Percentiles rank a stretch among this genome's conserved stretches.
phyloP scores from a whole-genome alignment of 139 green algal species.

The Ettlia oleoabundans region DNA sequence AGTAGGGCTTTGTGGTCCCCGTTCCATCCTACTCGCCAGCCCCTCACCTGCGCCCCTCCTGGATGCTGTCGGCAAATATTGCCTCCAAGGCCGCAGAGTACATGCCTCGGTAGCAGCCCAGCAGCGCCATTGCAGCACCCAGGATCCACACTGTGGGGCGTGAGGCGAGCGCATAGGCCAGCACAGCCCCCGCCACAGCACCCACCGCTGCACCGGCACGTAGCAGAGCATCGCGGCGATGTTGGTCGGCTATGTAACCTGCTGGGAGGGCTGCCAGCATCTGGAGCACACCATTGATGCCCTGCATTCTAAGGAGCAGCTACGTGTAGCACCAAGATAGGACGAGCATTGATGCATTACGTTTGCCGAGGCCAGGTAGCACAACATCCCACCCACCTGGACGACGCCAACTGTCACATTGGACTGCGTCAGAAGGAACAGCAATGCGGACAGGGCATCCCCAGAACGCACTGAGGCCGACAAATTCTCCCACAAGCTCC shows the following conservation, averaged over 20 bases:
- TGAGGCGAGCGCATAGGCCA: constrained; percentile 10
- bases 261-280: constrained; percentile 47
- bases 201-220: constrained; percentile 32
- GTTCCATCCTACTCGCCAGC: too few relatives aligned
- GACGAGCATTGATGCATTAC: too few relatives aligned
- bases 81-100: constrained; percentile 15
- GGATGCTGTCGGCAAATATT: constrained; percentile 50
- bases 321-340: too few relatives aligned
- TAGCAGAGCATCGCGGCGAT: constrained; percentile 46
- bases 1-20: too few relatives aligned
- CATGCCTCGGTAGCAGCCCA: constrained; percentile 23
- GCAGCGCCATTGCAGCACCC: constrained; percentile 30
- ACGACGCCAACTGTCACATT: constrained; percentile 50
- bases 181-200: not conserved
- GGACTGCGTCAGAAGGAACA: constrained; percentile 44
- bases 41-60: constrained; percentile 28
- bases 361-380: too few relatives aligned
- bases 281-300: constrained; percentile 53
- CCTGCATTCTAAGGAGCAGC: too few relatives aligned
- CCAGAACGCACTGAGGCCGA: constrained; percentile 42
- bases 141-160: not conserved
- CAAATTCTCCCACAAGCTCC: constrained; percentile 46
- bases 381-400: too few relatives aligned
- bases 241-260: constrained; percentile 43
- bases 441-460: constrained; percentile 43